A percentile compares a stretch with the other conserved stretches of the same genome.
These are phyloP conservation scores for Paramecium primaurelia DNA, from an alignment of 73 alveolate species.

Conservation along the genomic window DNA sequence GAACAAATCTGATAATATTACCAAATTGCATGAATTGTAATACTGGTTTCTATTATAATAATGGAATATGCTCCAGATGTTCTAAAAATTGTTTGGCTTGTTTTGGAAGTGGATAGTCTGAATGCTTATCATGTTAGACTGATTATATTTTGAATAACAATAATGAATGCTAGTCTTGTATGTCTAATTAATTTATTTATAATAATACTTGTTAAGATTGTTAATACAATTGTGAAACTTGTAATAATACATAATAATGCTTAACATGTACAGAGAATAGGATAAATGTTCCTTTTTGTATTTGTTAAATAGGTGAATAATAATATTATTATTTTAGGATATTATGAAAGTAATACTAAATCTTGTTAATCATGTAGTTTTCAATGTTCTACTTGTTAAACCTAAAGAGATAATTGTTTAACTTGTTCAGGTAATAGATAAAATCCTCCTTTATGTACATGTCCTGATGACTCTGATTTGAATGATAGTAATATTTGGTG, in stretches of 20 bases:
- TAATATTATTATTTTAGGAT: background rate
- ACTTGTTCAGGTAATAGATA: constrained; percentile 5
- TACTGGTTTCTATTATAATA: background rate
- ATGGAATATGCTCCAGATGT: background rate
- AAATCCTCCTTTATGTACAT: background rate
- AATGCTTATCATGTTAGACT: background rate
- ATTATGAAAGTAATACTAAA: background rate
- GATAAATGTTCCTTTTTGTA: background rate
- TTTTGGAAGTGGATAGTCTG: background rate
- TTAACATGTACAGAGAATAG: background rate
- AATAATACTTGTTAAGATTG: background rate
- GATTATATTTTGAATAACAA: background rate
- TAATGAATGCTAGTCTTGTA: background rate
- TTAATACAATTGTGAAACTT: background rate
- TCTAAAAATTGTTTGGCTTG: background rate
- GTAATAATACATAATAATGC: background rate
- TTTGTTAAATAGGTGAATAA: background rate
- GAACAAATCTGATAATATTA: background rate
- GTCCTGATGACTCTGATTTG: background rate
- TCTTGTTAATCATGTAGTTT: background rate
- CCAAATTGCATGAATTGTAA: background rate
- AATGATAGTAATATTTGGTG: background rate
- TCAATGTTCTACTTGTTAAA: background rate
- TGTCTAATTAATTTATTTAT: background rate
- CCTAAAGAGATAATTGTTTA: background rate